phyloP scores from a whole-genome alignment of 1,284 basidiomycete species.

The Apiotrichum sp. region DNA sequence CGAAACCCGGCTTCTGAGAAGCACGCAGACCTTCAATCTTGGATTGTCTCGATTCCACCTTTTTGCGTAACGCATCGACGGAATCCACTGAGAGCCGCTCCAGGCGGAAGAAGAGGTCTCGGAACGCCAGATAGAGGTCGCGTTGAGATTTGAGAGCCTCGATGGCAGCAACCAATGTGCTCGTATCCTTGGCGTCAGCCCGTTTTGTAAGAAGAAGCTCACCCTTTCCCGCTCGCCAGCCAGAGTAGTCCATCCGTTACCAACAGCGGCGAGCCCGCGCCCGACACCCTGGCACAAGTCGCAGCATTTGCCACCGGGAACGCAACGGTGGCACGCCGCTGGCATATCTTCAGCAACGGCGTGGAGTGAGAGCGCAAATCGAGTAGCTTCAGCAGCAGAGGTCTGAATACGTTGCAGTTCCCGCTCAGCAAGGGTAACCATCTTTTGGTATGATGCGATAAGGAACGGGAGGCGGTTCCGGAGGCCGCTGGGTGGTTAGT shows the following conservation, averaged over 20 bases:
- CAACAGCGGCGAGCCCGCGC: constrained; percentile 61
- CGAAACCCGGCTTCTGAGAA: constrained; percentile 69
- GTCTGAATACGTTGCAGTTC: constrained; percentile 78
- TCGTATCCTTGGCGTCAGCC: constrained; percentile 3
- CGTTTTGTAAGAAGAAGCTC: constrained; percentile 37
- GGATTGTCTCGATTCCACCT: constrained; percentile 64
- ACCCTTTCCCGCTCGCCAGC: constrained; percentile 74
- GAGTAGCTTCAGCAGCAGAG: constrained; percentile 72
- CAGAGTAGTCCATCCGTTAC: constrained; percentile 64
- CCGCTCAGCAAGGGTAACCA: constrained; percentile 75
- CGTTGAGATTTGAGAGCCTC: constrained; percentile 60
- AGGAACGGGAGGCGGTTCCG: constrained; percentile 64
- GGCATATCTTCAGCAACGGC: constrained; percentile 60
- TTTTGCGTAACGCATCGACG: constrained; percentile 76
- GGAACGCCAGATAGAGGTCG: constrained; percentile 76
- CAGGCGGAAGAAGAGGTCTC: constrained; percentile 75
- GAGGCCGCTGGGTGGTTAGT: constrained; percentile 53
- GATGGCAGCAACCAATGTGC: constrained; percentile 19
- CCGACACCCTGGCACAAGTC: constrained; percentile 75
- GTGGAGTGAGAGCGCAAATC: constrained; percentile 71
- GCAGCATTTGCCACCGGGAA: constrained; percentile 53
- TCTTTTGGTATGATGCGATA: constrained; percentile 78
- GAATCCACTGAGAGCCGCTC: constrained; percentile 74
- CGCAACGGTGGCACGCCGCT: constrained; percentile 47
- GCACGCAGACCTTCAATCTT: constrained; percentile 68